Percentiles rank a stretch among this genome's conserved stretches.
phyloP scores from a whole-genome alignment of 2,329 filamentous ascomycete species.

The Neopestalotiopsis sp. region DNA sequence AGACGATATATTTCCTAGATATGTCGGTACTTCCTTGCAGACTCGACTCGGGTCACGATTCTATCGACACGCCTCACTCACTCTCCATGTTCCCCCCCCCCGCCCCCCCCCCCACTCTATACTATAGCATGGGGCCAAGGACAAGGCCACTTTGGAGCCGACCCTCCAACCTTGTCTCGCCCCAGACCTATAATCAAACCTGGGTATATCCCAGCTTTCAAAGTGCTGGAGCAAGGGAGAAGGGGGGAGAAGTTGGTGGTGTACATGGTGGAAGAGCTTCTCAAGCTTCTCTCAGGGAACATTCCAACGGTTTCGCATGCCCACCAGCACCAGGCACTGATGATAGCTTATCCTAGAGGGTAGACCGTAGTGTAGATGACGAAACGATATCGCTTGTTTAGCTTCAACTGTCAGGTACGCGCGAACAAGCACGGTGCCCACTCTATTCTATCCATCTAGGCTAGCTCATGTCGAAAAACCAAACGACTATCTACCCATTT shows the following conservation, averaged over 20 bases:
- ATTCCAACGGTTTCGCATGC: neutral
- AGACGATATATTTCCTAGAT: neutral
- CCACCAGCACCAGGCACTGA: neutral
- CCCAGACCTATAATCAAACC: neutral
- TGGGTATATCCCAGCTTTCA: neutral
- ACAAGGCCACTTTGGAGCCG: neutral
- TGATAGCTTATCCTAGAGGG: neutral
- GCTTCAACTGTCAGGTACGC: neutral
- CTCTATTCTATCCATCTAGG: no score
- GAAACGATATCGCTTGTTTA: neutral
- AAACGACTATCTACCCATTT: no score
- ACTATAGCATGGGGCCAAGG: neutral
- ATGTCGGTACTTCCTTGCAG: neutral
- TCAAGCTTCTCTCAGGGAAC: neutral
- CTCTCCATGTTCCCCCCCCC: neutral
- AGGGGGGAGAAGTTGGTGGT: neutral
- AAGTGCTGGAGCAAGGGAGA: neutral
- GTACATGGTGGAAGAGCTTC: neutral
- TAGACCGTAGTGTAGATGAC: neutral
- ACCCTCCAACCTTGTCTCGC: neutral
- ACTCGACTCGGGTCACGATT: neutral
- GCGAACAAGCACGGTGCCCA: no score
- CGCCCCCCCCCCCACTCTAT: conserved; percentile 4
- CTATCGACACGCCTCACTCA: neutral
- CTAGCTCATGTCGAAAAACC: no score